phyloP scores from a whole-genome alignment of 768 basidiomycete species.

The Sistotremastrum niveocremeum region DNA sequence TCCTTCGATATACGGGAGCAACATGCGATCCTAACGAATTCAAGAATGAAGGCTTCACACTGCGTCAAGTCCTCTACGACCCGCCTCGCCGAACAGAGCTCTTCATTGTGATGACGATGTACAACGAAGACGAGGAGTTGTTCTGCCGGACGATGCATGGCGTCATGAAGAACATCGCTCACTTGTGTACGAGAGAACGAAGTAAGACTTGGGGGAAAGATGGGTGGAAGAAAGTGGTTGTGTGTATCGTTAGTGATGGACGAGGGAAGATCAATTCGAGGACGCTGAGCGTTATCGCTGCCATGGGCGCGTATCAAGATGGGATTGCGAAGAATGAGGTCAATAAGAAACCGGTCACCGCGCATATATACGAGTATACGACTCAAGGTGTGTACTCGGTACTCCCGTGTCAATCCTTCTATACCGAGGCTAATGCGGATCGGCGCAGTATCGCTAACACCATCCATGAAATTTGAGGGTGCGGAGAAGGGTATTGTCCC shows the following conservation, averaged over 20 bases:
- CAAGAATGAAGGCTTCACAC: constrained; percentile 63
- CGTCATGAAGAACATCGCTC: constrained; percentile 86
- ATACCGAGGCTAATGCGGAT: constrained; percentile 4
- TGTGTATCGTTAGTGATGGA: constrained; percentile 85
- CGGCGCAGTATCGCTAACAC: constrained; percentile 58
- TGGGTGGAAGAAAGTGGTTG: constrained; percentile 97
- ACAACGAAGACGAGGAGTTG: constrained; percentile 84
- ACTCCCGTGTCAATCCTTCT: background rate
- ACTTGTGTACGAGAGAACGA: constrained; percentile 72
- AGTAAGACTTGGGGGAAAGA: constrained; percentile 96
- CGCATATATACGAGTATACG: constrained; percentile 91
- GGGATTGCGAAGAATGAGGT: constrained; percentile 74
- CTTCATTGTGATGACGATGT: constrained; percentile 98
- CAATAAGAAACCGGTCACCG: constrained; percentile 69
- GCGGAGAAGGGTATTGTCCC: constrained; percentile 73
- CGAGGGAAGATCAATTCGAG: constrained; percentile 73
- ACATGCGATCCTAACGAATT: constrained; percentile 97
- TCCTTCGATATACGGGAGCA: constrained; percentile 93
- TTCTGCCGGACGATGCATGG: constrained; percentile 93
- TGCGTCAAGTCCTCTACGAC: constrained; percentile 85
- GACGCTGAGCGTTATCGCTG: constrained; percentile 75
- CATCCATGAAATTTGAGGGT: constrained; percentile 70
- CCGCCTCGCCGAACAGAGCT: constrained; percentile 84
- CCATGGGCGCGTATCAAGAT: constrained; percentile 92
- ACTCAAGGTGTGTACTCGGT: constrained; percentile 52